These are phyloP conservation scores for Wickerhamia fluorescens DNA, from an alignment of 805 yeast genomes.

Conservation along the genomic window DNA sequence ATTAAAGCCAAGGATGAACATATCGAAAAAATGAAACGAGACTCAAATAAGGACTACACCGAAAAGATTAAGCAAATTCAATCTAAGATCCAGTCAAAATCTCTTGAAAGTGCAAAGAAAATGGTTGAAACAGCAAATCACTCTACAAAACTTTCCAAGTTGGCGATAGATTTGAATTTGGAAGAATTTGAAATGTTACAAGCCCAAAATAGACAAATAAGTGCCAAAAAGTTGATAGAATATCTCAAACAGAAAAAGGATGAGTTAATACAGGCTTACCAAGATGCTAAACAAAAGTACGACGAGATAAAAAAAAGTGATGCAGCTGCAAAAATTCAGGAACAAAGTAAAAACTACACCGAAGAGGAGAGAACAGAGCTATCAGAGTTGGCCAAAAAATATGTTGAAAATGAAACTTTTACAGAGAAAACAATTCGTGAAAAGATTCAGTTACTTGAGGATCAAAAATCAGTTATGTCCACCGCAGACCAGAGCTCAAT, in stretches of 20 bases:
- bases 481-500: constrained; percentile 32
- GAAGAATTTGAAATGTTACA: constrained; percentile 10
- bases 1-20: constrained; percentile 20
- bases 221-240: constrained; percentile 17
- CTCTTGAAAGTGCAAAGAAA: constrained; percentile 10
- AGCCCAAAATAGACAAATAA: constrained; percentile 11
- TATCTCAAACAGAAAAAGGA: constrained; percentile 21
- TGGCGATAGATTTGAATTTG: constrained; percentile 9
- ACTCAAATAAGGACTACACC: constrained; percentile 36
- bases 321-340: constrained; percentile 29
- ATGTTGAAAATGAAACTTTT: constrained; percentile 30
- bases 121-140: constrained; percentile 16
- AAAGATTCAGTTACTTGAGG: constrained; percentile 38
- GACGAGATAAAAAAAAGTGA: constrained; percentile 34
- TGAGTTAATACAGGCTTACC: constrained; percentile 23
- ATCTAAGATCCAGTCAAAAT: constrained; percentile 14
- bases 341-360: constrained; percentile 30
- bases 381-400: constrained; percentile 30
- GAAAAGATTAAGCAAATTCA: constrained; percentile 30
- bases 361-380: constrained; percentile 33
- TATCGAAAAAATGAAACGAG: constrained; percentile 25
- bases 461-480: constrained; percentile 35
- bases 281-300: constrained; percentile 25
- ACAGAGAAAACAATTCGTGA: constrained; percentile 30
- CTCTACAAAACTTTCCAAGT: constrained; percentile 15